Evolutionary conservation across 73 alveolate species (phyloP).

Genomic region (Urostyla sp.): DNA sequence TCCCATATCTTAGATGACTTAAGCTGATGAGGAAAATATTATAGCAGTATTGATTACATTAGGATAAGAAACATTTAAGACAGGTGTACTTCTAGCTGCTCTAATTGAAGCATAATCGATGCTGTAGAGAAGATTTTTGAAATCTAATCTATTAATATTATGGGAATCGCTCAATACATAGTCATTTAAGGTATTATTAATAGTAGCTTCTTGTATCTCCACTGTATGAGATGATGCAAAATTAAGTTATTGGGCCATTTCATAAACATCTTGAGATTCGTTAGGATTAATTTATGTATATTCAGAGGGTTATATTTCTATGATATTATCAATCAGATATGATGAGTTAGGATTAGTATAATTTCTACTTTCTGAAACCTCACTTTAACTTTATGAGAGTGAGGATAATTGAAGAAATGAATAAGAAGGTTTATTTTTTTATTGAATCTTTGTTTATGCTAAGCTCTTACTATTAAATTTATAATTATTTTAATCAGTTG

Average conservation of each 20-base stretch:
- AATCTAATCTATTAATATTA: not conserved
- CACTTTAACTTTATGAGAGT: not conserved
- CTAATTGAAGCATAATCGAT: not conserved
- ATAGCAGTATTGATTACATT: no score
- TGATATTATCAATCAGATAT: not conserved
- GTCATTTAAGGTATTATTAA: no score
- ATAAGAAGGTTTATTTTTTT: not conserved
- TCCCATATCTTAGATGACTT: not conserved
- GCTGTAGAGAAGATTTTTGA: not conserved
- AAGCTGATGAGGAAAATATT: no score
- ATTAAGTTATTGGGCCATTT: no score
- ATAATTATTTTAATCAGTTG: not conserved
- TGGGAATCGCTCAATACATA: no score
- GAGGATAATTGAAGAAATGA: not conserved
- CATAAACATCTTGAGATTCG: no score
- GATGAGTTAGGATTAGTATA: not conserved
- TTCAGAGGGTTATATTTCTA: no score
- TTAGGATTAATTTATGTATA: no score
- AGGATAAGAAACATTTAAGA: not conserved
- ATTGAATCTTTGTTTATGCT: conserved; percentile 8
- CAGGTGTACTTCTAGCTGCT: not conserved
- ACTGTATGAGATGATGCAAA: no score
- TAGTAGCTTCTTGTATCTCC: no score
- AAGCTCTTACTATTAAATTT: not conserved
- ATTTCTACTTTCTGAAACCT: not conserved